Base-by-base conservation (phyloP, 352 stramenopile species). In the Phytopythium chamaehyphon region DNA sequence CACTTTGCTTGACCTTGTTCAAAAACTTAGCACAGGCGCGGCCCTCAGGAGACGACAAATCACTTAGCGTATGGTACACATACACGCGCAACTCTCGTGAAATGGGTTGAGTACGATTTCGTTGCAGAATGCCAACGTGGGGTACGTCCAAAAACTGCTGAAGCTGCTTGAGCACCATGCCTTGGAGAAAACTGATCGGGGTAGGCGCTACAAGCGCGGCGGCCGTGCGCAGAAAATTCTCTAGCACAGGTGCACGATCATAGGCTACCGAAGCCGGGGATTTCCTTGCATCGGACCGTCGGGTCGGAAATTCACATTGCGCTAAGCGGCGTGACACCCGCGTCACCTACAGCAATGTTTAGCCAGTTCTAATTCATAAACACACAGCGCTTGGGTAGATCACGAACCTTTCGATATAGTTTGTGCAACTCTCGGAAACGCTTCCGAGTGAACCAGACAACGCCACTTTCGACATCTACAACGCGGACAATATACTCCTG, bases 401-500 rank as follows among this genome's bases (percentile, higher is more conserved):
- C 55, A 91, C n/a, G n/a, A n/a, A n/a, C 82, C 66, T 91, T 92
- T 47, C 83, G 81, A 54, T 90, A 69, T 3, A 94, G 62, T 51
- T 94, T 94, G 56, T 91, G 73, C 1, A 94, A 61, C 33, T 94
- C 83, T 39, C 83, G 83, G 46, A 91, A 92, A 22, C 83, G 69
- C 57, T 90, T 90, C 31, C 74, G 71, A 1, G 78, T 91, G 55
- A 92, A 89, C 76, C 83, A 91, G 6, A 94, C 77, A 16, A 94
- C 80, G 9, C 83, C 83, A 69, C 71, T 92, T 60, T 94, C 83
- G 16, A 94, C 60, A 61, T 94, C 83, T 26, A 90, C 82, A 10
- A 91, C 81, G 51, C 83, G 81, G 44, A 94, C 83, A 57, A 90
- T 75, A 59, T 94, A 94, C 54, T 92, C 83, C 83, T 93, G 47